Evolutionary conservation across 139 green algal species (phyloP).

Genomic region (Haematococcus lacustris): DNA sequence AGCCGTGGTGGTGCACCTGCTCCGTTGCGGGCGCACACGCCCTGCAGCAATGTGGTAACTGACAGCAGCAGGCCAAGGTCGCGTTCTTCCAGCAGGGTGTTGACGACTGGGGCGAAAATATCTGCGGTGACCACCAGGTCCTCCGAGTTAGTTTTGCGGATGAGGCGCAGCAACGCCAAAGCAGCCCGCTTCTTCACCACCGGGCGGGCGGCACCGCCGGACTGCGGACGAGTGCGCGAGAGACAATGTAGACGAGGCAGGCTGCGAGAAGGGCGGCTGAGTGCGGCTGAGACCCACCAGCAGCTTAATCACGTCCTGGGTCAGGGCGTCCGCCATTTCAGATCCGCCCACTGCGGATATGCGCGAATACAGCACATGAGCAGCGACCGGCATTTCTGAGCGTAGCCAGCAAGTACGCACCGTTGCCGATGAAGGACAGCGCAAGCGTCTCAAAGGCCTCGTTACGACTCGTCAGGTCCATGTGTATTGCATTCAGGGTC

Average conservation of each 20-base stretch:
- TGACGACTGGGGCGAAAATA: constrained; percentile 41
- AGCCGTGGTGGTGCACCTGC: constrained; percentile 29
- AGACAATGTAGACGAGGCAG: neutral
- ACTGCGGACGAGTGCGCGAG: constrained; percentile 23
- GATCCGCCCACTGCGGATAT: constrained; percentile 76
- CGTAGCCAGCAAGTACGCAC: constrained; percentile 31
- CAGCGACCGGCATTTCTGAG: neutral
- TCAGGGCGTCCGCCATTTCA: constrained; percentile 92
- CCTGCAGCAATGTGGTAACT: constrained; percentile 75
- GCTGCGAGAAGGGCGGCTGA: too few species aligned
- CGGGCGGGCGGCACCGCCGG: constrained; percentile 63
- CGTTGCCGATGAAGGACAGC: constrained; percentile 83
- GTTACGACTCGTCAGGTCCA: constrained; percentile 87
- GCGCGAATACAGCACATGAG: neutral
- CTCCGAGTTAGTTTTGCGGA: constrained; percentile 77
- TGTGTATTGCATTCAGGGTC: constrained; percentile 94
- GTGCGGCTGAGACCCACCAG: too few species aligned
- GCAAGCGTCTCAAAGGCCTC: constrained; percentile 93
- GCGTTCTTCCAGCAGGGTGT: constrained; percentile 80
- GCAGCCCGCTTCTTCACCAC: constrained; percentile 96
- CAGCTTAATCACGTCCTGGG: constrained; percentile 48
- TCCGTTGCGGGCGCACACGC: constrained; percentile 61
- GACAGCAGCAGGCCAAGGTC: constrained; percentile 86
- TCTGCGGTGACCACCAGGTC: constrained; percentile 42
- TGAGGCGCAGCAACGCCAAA: constrained; percentile 88